phyloP scores from a whole-genome alignment of 768 basidiomycete species.

The Candolleomyces eurysporus region DNA sequence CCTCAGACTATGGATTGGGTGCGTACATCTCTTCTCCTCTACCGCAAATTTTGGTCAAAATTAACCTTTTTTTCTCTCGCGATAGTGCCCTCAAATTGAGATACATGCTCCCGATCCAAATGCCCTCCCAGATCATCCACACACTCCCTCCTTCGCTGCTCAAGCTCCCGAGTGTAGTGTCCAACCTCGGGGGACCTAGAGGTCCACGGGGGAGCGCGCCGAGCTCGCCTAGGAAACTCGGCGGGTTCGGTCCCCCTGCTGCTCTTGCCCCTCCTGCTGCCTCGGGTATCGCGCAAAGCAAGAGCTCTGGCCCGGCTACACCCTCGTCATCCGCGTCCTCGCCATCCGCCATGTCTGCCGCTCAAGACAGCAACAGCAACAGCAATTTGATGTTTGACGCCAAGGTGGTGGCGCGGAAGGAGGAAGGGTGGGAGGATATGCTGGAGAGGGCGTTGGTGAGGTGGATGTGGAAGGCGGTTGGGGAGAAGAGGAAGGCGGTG shows the following conservation, averaged over 20 bases:
- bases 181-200: too few relatives aligned
- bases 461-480: conserved; percentile 70
- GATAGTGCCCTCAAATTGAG: conserved; percentile 77
- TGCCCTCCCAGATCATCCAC: conserved; percentile 38
- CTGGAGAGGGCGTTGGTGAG: conserved; percentile 57
- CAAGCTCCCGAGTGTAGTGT: conserved; percentile 20
- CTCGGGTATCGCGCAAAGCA: conserved; percentile 4
- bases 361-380: not conserved
- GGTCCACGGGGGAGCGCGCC: not conserved
- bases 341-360: too few relatives aligned
- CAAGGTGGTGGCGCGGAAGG: conserved; percentile 65
- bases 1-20: conserved; percentile 83
- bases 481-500: conserved; percentile 52
- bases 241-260: too few relatives aligned
- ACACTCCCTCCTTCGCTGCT: conserved; percentile 13
- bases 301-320: not conserved
- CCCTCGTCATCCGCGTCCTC: too few relatives aligned
- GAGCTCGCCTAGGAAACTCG: conserved; percentile 16
- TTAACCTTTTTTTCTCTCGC: not conserved
- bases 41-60: not conserved
- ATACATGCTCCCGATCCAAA: conserved; percentile 69
- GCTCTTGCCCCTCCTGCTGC: conserved; percentile 15
- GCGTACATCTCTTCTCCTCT: conserved; percentile 25
- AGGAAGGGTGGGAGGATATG: conserved; percentile 81
- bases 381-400: conserved; percentile 59